Percentiles rank a stretch among this genome's conserved stretches.
These are phyloP conservation scores for Colletotrichum sp. DNA, from an alignment of 2,329 filamentous ascomycete species.

Conservation along the genomic window DNA sequence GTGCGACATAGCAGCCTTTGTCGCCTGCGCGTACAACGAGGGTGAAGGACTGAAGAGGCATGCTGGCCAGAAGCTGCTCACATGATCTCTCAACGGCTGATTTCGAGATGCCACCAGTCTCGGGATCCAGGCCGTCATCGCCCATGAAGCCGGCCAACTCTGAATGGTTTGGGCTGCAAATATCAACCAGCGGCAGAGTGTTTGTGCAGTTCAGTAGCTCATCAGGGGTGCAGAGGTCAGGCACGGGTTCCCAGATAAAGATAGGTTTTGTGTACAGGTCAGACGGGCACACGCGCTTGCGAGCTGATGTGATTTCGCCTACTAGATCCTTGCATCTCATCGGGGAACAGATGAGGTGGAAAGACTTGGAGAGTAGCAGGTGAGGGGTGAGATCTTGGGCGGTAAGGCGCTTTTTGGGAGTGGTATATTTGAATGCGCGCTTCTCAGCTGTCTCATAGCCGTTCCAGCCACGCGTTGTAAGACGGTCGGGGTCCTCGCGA, in stretches of 20 bases:
- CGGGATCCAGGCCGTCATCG: conserved; percentile 55
- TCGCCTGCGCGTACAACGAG: conserved; percentile 75
- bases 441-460: conserved; percentile 76
- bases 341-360: conserved; percentile 88
- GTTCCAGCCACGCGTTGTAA: conserved; percentile 93
- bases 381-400: conserved; percentile 69
- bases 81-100: conserved; percentile 61
- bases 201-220: conserved; percentile 69
- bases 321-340: conserved; percentile 78
- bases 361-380: conserved; percentile 74
- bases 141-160: conserved; percentile 90
- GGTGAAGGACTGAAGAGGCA: conserved; percentile 68
- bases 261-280: conserved; percentile 61
- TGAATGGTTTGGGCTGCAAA: conserved; percentile 81
- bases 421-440: conserved; percentile 83
- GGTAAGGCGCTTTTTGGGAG: conserved; percentile 82
- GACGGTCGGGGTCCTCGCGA: conserved; percentile 66
- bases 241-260: conserved; percentile 95
- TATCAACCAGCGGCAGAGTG: conserved; percentile 63
- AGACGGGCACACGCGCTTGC: conserved; percentile 42
- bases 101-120: conserved; percentile 57
- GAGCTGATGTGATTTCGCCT: conserved; percentile 66
- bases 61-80: conserved; percentile 65
- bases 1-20: conserved; percentile 71
- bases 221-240: conserved; percentile 80